A percentile compares a stretch with the other conserved stretches of the same genome.
Evolutionary conservation across 192 early-diverging fungal genomes (phyloP).

Genomic region (Backusella sp.): DNA sequence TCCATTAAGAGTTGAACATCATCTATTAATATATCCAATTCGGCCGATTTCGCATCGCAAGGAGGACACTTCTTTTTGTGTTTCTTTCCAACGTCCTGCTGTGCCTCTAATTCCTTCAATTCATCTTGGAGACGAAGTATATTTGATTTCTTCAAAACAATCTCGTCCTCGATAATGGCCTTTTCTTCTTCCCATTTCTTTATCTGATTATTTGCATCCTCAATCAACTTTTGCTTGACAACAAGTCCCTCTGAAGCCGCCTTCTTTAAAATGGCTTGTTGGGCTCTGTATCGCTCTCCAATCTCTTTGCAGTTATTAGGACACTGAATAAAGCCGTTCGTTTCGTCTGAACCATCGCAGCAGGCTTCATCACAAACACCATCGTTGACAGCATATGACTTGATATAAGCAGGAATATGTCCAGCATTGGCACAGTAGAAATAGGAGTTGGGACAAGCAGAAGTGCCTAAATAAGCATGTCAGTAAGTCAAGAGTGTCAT

Average conservation of each 20-base stretch:
- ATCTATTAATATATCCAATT: slow-evolving; percentile 18
- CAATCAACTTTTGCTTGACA: slow-evolving; percentile 21
- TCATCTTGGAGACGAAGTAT: slow-evolving; percentile 10
- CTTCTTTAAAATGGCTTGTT: slow-evolving; percentile 28
- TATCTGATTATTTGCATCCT: slow-evolving; percentile 16
- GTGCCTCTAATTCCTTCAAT: not conserved
- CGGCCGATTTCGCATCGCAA: slow-evolving; percentile 17
- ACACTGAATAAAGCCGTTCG: slow-evolving; percentile 57
- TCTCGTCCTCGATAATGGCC: slow-evolving; percentile 22
- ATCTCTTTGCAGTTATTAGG: slow-evolving; percentile 73
- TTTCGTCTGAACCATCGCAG: slow-evolving; percentile 96
- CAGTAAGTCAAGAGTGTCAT: not conserved
- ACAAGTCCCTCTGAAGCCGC: slow-evolving; percentile 9
- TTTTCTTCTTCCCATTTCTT: slow-evolving; percentile 19
- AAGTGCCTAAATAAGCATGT: slow-evolving; percentile 63
- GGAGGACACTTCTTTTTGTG: slow-evolving; percentile 20
- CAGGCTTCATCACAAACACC: slow-evolving; percentile 93
- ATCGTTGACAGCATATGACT: slow-evolving; percentile 82
- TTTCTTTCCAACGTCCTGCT: slow-evolving; percentile 21
- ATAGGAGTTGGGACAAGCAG: slow-evolving; percentile 76
- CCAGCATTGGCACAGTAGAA: slow-evolving; percentile 87
- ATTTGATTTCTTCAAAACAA: slow-evolving; percentile 29
- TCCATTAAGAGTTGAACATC: slow-evolving; percentile 32
- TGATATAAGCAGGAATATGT: slow-evolving; percentile 67
- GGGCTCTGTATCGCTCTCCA: slow-evolving; percentile 44